A percentile compares a stretch with the other conserved stretches of the same genome.
Evolutionary conservation across 345 rosid species (phyloP).

Genomic region (Combretum micranthum): DNA sequence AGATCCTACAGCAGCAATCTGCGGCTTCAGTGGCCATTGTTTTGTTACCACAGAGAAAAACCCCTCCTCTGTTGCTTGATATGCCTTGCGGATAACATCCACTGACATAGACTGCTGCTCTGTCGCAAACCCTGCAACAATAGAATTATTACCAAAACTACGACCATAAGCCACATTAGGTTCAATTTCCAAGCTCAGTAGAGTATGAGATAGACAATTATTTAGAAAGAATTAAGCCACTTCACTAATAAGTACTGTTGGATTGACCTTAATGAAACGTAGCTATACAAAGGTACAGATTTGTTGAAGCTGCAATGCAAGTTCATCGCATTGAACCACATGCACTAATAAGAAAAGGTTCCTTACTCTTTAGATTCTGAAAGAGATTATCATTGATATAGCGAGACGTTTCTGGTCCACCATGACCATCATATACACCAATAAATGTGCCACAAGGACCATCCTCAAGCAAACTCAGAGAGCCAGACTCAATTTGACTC

Average conservation of each 20-base stretch:
- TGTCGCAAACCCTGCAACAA: constrained; percentile 30
- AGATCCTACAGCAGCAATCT: constrained; percentile 50
- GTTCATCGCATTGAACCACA: too few relatives aligned
- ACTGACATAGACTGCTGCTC: constrained; percentile 43
- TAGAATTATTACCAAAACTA: too few relatives aligned
- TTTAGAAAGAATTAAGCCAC: too few relatives aligned
- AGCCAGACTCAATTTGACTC: constrained; percentile 46
- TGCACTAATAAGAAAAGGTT: constrained; percentile 5
- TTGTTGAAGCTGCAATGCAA: too few relatives aligned
- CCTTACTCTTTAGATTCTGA: constrained; percentile 43
- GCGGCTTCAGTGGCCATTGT: constrained; percentile 41
- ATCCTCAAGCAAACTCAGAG: constrained; percentile 30
- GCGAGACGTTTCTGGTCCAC: constrained; percentile 44
- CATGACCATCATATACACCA: constrained; percentile 49
- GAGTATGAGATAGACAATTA: too few relatives aligned
- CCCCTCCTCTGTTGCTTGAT: constrained; percentile 49
- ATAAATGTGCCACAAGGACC: constrained; percentile 43
- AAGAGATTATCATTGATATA: constrained; percentile 40
- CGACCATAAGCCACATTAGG: too few relatives aligned
- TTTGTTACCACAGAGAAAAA: constrained; percentile 36
- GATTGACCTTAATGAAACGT: too few relatives aligned
- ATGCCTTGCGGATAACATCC: constrained; percentile 46
- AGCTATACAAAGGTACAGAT: too few relatives aligned
- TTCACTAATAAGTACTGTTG: too few relatives aligned
- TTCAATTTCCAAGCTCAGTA: too few relatives aligned